phyloP scores from a whole-genome alignment of 2,329 filamentous ascomycete species.

The Aspergillus ochraceus region DNA sequence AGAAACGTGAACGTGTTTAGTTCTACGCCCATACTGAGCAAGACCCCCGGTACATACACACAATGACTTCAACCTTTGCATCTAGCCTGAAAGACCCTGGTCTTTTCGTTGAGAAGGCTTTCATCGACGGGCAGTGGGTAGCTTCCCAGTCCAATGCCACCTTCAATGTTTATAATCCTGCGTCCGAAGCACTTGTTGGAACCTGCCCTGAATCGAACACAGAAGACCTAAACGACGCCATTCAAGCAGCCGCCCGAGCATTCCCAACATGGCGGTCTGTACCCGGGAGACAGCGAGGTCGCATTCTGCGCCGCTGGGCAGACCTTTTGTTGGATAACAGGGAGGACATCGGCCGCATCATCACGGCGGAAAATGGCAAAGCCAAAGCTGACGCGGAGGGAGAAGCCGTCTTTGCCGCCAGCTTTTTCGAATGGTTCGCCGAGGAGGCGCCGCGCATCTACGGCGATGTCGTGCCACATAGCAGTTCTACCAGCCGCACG shows the following conservation, averaged over 20 bases:
- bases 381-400: conserved; percentile 58
- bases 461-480: conserved; percentile 59
- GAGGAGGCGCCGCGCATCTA: conserved; percentile 57
- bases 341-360: conserved; percentile 61
- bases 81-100: neutral
- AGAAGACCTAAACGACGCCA: conserved; percentile 73
- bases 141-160: conserved; percentile 78
- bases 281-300: conserved; percentile 57
- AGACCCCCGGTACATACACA: too few species aligned
- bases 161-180: conserved; percentile 81
- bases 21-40: too few species aligned
- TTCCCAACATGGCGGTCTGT: conserved; percentile 58
- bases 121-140: conserved; percentile 88
- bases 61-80: too few species aligned
- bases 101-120: conserved; percentile 43
- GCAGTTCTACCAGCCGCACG: conserved; percentile 55
- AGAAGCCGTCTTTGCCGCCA: conserved; percentile 55
- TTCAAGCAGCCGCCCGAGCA: conserved; percentile 72
- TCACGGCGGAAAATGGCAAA: conserved; percentile 68
- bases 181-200: conserved; percentile 73
- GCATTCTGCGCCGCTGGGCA: conserved; percentile 62
- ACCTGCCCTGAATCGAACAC: conserved; percentile 74
- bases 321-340: conserved; percentile 62
- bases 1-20: too few species aligned
- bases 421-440: conserved; percentile 61